Conservation (phyloP, 1,139 yeast genomes). For the Suhomyces atakaporum region DNA sequence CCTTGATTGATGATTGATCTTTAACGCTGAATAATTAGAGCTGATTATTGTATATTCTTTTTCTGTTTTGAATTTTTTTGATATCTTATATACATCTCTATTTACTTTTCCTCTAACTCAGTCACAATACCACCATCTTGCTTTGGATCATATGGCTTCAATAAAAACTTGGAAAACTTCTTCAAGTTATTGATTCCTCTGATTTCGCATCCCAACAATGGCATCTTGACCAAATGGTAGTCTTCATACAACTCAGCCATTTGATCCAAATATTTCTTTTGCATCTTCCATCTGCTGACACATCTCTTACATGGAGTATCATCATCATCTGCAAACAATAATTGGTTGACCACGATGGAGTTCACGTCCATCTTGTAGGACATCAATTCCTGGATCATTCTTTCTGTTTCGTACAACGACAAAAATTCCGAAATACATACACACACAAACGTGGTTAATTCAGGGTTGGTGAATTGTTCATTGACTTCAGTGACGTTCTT, state of each 20-base stretch:
- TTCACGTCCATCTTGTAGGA: conserved; percentile 95
- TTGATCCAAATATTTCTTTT: conserved; percentile 89
- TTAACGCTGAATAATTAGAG: too few relatives aligned
- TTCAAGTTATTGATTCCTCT: conserved; percentile 86
- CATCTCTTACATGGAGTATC: conserved; percentile 80
- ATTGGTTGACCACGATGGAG: conserved; percentile 91
- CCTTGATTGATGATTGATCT: too few relatives aligned
- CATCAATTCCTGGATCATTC: conserved; percentile 94
- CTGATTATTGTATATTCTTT: too few relatives aligned
- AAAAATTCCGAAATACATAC: conserved; percentile 96
- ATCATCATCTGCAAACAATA: conserved; percentile 78
- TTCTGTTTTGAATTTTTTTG: background rate
- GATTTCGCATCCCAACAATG: conserved; percentile 89
- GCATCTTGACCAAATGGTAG: conserved; percentile 93
- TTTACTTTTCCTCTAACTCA: conserved; percentile 59
- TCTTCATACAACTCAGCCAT: conserved; percentile 93
- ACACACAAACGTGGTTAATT: conserved; percentile 92
- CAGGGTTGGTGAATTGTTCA: conserved; percentile 94
- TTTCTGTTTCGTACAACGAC: conserved; percentile 93
- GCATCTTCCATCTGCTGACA: conserved; percentile 93
- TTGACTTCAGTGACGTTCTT: conserved; percentile 84
- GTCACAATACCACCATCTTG: conserved; percentile 60
- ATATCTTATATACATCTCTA: background rate
- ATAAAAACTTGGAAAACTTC: conserved; percentile 68
- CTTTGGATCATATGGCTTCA: conserved; percentile 71